Conservation (phyloP, 1,139 yeast genomes). For the Pneumocystis jirovecii region DNA sequence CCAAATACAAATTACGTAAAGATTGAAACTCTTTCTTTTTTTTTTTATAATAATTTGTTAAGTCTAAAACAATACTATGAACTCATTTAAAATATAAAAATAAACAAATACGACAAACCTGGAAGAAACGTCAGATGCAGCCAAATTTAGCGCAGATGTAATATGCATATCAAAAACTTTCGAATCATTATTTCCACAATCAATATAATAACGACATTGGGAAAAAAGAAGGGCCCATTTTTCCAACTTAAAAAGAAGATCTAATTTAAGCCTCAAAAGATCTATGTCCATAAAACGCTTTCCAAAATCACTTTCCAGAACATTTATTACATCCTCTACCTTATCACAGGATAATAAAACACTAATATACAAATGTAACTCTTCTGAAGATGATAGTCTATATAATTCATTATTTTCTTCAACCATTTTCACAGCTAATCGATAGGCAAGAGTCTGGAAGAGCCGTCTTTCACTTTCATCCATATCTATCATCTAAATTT, state of each 20-base stretch:
- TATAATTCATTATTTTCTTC: not conserved
- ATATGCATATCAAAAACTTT: slow-evolving; percentile 2
- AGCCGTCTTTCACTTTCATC: not conserved
- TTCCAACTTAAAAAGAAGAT: slow-evolving; percentile 4
- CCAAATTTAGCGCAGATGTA: not conserved
- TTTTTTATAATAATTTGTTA: not conserved
- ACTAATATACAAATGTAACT: slow-evolving; percentile 10
- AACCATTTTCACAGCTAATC: not conserved
- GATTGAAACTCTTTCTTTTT: not conserved
- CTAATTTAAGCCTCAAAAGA: slow-evolving; percentile 3
- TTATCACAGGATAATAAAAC: slow-evolving; percentile 4
- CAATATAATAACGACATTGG: not conserved
- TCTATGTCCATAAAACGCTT: slow-evolving; percentile 5
- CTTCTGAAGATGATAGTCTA: slow-evolving; percentile 5
- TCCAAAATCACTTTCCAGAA: slow-evolving; percentile 1
- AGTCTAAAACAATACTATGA: not conserved
- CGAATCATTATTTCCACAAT: slow-evolving; percentile 11
- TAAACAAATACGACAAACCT: not conserved
- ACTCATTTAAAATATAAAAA: not conserved
- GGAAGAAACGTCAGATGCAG: not conserved
- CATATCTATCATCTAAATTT: not conserved
- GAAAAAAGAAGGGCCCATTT: slow-evolving; percentile 1
- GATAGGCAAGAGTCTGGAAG: not conserved
- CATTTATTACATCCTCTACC: slow-evolving; percentile 1
- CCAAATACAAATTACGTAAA: not conserved